Conservation (phyloP, 768 basidiomycete genomes). For the Postia placenta region DNA sequence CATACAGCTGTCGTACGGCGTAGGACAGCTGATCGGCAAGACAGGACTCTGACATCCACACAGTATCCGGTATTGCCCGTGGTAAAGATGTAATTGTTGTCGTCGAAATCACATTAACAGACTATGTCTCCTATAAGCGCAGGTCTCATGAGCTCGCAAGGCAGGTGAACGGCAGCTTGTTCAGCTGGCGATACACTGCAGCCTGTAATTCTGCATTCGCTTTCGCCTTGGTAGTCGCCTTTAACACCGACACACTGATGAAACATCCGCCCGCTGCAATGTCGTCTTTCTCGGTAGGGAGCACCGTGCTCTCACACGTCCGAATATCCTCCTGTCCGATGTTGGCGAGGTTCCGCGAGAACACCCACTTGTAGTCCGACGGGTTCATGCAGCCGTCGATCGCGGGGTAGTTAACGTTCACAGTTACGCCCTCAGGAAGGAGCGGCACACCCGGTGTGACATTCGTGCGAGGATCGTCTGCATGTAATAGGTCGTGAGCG, state of each 20-base stretch:
- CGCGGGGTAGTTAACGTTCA: conserved; percentile 48
- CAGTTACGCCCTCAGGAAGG: conserved; percentile 33
- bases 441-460: conserved; percentile 20
- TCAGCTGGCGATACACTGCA: conserved; percentile 31
- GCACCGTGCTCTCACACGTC: conserved; percentile 36
- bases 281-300: conserved; percentile 39
- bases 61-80: too few relatives aligned
- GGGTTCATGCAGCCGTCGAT: conserved; percentile 28
- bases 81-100: too few relatives aligned
- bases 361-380: conserved; percentile 35
- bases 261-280: conserved; percentile 33
- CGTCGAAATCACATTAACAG: too few relatives aligned
- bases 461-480: conserved; percentile 14
- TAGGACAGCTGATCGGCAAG: too few relatives aligned
- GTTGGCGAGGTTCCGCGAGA: conserved; percentile 33
- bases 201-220: conserved; percentile 36
- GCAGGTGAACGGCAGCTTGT: conserved; percentile 18
- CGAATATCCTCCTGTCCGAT: conserved; percentile 32
- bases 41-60: too few relatives aligned
- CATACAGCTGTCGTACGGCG: too few relatives aligned
- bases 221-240: conserved; percentile 38
- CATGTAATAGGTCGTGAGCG: conserved; percentile 15
- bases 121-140: too few relatives aligned
- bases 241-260: conserved; percentile 32
- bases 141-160: neutral